These are phyloP conservation scores for Yueomyces sinensis DNA, from an alignment of 805 yeast species.

Conservation along the genomic window DNA sequence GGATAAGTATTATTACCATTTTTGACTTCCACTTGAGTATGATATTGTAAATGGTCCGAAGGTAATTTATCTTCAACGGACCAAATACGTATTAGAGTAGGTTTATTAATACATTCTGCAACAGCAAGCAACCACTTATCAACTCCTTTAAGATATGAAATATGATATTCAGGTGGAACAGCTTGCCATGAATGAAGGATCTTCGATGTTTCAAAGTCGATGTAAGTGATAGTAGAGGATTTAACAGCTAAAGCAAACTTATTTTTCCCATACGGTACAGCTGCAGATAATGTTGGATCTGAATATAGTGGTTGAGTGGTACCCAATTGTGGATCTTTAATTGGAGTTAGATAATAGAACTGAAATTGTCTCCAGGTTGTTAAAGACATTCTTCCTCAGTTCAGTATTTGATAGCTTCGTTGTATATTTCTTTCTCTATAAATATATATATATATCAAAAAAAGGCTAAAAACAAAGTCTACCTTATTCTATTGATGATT, in stretches of 20 bases:
- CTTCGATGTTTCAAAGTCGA: conserved; percentile 34
- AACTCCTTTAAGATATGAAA: conserved; percentile 42
- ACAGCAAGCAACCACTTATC: conserved; percentile 49
- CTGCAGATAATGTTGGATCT: conserved; percentile 57
- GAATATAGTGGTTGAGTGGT: conserved; percentile 58
- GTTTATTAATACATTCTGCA: conserved; percentile 63
- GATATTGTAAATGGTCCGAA: conserved; percentile 29
- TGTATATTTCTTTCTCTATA: no score
- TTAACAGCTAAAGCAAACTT: conserved; percentile 48
- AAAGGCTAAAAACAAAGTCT: no score
- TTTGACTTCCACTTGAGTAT: conserved; percentile 46
- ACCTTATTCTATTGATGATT: no score
- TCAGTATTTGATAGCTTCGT: no score
- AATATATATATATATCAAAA: no score
- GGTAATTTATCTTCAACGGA: conserved; percentile 38
- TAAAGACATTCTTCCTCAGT: conserved; percentile 15
- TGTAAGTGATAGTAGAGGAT: conserved; percentile 40
- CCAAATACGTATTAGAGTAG: conserved; percentile 62
- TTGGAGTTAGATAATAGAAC: conserved; percentile 72
- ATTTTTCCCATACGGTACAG: conserved; percentile 38
- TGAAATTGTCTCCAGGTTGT: conserved; percentile 67
- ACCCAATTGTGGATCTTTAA: conserved; percentile 67
- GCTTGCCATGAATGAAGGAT: conserved; percentile 43
- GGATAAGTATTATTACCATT: conserved; percentile 75
- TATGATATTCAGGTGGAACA: conserved; percentile 49